phyloP scores from a whole-genome alignment of 495 filamentous ascomycete species.

The Aspergillus leporis region DNA sequence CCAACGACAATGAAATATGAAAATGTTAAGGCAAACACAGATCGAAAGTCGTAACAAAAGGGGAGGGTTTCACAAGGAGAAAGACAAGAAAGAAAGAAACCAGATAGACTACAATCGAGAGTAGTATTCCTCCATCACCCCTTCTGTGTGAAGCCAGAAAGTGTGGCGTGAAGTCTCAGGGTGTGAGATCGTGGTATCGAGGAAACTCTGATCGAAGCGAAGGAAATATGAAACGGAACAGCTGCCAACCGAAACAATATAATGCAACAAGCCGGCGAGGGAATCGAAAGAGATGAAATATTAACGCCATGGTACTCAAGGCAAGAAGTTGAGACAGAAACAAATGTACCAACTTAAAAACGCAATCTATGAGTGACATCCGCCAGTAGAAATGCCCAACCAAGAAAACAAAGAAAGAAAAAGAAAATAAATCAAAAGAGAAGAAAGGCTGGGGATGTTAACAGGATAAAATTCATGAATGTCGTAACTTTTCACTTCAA shows the following conservation, averaged over 20 bases:
- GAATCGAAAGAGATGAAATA: conserved; percentile 19
- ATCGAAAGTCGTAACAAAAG: conserved; percentile 25
- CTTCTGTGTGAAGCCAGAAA: neutral
- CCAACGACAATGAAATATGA: conserved; percentile 37
- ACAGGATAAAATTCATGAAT: conserved; percentile 41
- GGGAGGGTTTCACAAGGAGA: conserved; percentile 20
- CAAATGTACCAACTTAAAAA: conserved; percentile 32
- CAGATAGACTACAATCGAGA: conserved; percentile 15
- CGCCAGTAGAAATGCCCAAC: conserved; percentile 37
- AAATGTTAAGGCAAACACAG: conserved; percentile 31
- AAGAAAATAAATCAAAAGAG: conserved; percentile 15
- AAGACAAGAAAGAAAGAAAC: conserved; percentile 20
- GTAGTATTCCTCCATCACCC: conserved; percentile 9
- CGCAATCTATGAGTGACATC: conserved; percentile 37
- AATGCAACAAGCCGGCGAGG: conserved; percentile 22
- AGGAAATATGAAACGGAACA: conserved; percentile 26
- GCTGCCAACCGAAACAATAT: conserved; percentile 21
- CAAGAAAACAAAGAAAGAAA: conserved; percentile 19
- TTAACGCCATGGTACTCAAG: conserved; percentile 30
- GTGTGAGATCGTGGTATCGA: neutral
- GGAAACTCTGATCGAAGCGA: conserved; percentile 11
- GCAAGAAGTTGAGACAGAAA: conserved; percentile 7
- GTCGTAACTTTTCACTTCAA: conserved; percentile 42
- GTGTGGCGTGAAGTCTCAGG: conserved; percentile 20
- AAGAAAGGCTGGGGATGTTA: conserved; percentile 12